Evolutionary conservation across 2,329 filamentous ascomycete genomes (phyloP).

Genomic region (Ceratocystis albifundus): DNA sequence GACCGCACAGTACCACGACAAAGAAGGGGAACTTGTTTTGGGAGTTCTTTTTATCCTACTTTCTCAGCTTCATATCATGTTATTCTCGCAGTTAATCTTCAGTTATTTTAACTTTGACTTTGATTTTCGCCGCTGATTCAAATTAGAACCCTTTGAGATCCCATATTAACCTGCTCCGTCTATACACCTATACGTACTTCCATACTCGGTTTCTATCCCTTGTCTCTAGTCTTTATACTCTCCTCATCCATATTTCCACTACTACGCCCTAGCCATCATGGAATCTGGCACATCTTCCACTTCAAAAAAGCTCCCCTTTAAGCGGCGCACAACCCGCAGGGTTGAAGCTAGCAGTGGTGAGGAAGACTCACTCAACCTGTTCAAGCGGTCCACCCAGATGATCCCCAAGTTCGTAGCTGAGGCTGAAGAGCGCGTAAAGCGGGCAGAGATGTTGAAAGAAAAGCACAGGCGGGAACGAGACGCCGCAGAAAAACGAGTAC

Average conservation of each 20-base stretch:
- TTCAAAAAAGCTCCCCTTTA: slow-evolving; percentile 39
- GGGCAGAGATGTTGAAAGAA: slow-evolving; percentile 16
- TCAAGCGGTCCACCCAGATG: slow-evolving; percentile 41
- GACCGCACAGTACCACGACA: background rate
- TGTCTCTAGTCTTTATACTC: background rate
- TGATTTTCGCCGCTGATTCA: slow-evolving; percentile 1
- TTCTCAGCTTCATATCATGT: background rate
- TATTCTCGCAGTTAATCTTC: background rate
- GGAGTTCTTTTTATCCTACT: background rate
- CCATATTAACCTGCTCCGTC: background rate
- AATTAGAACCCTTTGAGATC: background rate
- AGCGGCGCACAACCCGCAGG: slow-evolving; percentile 27
- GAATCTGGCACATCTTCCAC: background rate
- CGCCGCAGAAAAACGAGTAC: background rate
- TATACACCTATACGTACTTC: background rate
- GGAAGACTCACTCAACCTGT: slow-evolving; percentile 34
- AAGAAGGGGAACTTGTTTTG: slow-evolving; percentile 1
- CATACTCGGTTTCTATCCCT: background rate
- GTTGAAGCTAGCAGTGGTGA: slow-evolving; percentile 22
- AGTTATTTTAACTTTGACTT: slow-evolving; percentile 6
- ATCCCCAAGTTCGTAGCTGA: slow-evolving; percentile 37
- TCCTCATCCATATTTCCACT: background rate
- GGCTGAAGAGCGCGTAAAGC: slow-evolving; percentile 27
- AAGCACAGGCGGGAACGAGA: slow-evolving; percentile 1
- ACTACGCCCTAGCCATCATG: background rate